Percentiles rank a stretch among this genome's conserved stretches.
phyloP scores from a whole-genome alignment of 148 eudicot species.

The Persicaria maculosa region DNA sequence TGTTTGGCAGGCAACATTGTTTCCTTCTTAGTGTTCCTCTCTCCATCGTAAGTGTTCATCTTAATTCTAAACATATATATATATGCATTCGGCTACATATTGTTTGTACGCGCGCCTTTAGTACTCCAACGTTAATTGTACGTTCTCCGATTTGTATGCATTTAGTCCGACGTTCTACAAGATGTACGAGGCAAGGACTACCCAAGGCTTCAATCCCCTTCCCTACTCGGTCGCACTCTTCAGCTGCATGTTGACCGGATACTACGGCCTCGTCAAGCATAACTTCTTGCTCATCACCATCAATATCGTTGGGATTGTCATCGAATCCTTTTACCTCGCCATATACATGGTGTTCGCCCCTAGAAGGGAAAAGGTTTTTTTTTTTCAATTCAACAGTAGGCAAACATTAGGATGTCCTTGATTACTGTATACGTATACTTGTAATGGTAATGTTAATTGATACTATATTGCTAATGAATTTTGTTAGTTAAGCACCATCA shows the following conservation, averaged over 20 bases:
- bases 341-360: slow-evolving; percentile 44
- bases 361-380: slow-evolving; percentile 34
- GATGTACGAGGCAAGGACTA: slow-evolving; percentile 43
- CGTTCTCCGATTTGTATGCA: background rate
- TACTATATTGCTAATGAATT: background rate
- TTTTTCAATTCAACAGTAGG: too few species aligned
- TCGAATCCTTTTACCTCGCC: slow-evolving; percentile 49
- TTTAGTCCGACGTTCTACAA: slow-evolving; percentile 52
- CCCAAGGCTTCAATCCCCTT: slow-evolving; percentile 49
- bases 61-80: background rate
- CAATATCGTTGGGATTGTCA: slow-evolving; percentile 44
- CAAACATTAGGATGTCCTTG: too few species aligned
- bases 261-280: slow-evolving; percentile 37
- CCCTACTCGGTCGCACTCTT: slow-evolving; percentile 59
- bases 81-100: background rate
- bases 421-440: too few species aligned
- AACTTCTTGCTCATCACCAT: slow-evolving; percentile 52
- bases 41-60: slow-evolving; percentile 49
- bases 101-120: too few species aligned
- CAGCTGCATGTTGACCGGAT: slow-evolving; percentile 42
- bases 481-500: background rate
- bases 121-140: background rate
- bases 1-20: slow-evolving; percentile 56
- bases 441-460: background rate
- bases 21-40: slow-evolving; percentile 77